Evolutionary conservation across 2,329 filamentous ascomycete species (phyloP), one percentile per base, ranked within the genome.

Genomic region (Domatiomyces globalis): DNA sequence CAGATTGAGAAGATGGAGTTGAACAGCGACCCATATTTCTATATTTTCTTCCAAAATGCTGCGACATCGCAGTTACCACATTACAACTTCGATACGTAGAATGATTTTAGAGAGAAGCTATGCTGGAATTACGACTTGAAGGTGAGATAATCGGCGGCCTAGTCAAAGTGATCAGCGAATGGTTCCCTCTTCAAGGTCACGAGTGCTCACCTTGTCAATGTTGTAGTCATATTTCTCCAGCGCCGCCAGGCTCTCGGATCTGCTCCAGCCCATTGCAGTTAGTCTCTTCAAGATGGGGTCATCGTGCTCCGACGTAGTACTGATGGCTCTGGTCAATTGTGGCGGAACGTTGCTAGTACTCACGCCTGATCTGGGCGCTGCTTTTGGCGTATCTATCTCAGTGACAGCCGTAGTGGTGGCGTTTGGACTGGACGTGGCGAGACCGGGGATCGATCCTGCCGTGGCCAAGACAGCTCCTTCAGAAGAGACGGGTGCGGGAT

Each of bases 141-240:
- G 10, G 59, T 61, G 18, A 64, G 50, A 49, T 59, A 63, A 53
- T 64, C 62, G 10, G 62, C 62, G 45, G 62, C 62, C 62, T 64
- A 33, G 15, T 18, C 36, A 10, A 49, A 15, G 36, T 15, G 44
- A 29, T 42, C 9, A 49, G 25, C 47, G 15, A 2, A 20, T 20
- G 5, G 10, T 39, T 7, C 8, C 8, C 2, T 17, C 5, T 7
- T 19, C 2, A 42, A 5, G 10, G 44, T n/a, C n/a, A 36, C 10
- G 43, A 39, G 27, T 43, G 73, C 81, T 71, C 71, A 95, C 90
- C 79, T 86, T 87, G 69, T 95, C 88, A 65, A 95, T 77, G 67
- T 95, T 92, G 69, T 96, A 95, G 70, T 96, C 88, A 66, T 85
- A 95, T 67, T 90, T 89, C 73, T 96, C 90, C 64, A 96, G 71